Conservation (phyloP, 2,329 filamentous ascomycete species). For the Venturia aucupariae region DNA sequence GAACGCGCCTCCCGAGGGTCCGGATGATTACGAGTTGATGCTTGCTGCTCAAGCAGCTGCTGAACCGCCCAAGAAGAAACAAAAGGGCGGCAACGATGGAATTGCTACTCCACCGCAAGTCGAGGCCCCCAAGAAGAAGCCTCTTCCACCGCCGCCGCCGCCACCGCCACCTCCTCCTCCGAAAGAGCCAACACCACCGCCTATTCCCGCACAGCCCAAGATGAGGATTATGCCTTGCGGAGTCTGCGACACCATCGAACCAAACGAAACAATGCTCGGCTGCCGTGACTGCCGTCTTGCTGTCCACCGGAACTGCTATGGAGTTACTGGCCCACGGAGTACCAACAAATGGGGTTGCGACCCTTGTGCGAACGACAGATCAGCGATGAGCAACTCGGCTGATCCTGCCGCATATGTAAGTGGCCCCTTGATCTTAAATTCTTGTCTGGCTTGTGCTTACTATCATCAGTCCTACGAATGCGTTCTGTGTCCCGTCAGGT, state of each 20-base stretch:
- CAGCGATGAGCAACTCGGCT: slow-evolving; percentile 32
- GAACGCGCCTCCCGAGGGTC: slow-evolving; percentile 29
- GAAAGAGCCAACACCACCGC: slow-evolving; percentile 46
- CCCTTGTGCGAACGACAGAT: slow-evolving; percentile 91
- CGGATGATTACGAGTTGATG: not conserved
- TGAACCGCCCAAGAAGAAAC: slow-evolving; percentile 53
- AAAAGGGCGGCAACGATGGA: slow-evolving; percentile 41
- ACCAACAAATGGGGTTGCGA: slow-evolving; percentile 87
- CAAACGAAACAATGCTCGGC: slow-evolving; percentile 61
- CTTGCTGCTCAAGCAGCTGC: slow-evolving; percentile 13
- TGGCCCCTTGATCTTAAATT: slow-evolving; percentile 26
- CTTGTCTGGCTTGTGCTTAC: slow-evolving; percentile 18
- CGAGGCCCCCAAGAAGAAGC: slow-evolving; percentile 31
- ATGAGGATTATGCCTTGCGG: slow-evolving; percentile 74
- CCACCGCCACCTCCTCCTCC: slow-evolving; percentile 23
- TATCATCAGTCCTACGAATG: slow-evolving; percentile 69
- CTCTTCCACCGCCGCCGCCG: slow-evolving; percentile 22
- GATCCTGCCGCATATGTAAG: slow-evolving; percentile 57
- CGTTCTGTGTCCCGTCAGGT: slow-evolving; percentile 76
- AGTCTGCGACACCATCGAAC: slow-evolving; percentile 67
- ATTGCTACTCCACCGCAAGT: slow-evolving; percentile 38
- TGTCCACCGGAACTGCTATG: slow-evolving; percentile 88
- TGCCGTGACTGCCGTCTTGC: slow-evolving; percentile 86
- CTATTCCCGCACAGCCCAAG: slow-evolving; percentile 62
- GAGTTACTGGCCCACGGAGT: slow-evolving; percentile 60